These are phyloP conservation scores for Dissophora ornata DNA, from an alignment of 192 early-diverging fungal genomes.

Conservation along the genomic window DNA sequence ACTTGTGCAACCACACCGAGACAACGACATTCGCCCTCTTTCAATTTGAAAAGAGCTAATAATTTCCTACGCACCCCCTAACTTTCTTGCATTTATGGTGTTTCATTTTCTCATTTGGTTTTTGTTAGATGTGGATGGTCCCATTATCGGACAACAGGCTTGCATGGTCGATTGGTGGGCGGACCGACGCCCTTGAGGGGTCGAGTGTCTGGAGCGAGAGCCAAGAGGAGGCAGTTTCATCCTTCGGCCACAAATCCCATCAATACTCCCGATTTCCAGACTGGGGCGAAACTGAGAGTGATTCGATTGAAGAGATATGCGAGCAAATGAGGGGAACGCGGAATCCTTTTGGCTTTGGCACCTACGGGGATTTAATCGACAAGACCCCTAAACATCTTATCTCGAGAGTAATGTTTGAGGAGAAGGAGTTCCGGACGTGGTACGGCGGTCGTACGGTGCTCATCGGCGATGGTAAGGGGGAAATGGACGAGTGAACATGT, in stretches of 20 bases:
- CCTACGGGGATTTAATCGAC: constrained; percentile 46
- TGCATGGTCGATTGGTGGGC: constrained; percentile 43
- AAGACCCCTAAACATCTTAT: constrained; percentile 31
- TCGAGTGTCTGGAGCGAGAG: constrained; percentile 39
- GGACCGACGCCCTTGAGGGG: constrained; percentile 20
- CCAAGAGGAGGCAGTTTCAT: constrained; percentile 33
- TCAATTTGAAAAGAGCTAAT: no score
- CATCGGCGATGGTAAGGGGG: constrained; percentile 42
- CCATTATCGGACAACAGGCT: constrained; percentile 39
- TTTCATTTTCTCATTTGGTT: constrained; percentile 22
- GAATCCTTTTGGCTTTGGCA: constrained; percentile 46
- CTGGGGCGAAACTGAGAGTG: constrained; percentile 37
- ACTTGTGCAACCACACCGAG: not conserved
- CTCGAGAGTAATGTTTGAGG: constrained; percentile 48
- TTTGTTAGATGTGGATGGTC: constrained; percentile 51
- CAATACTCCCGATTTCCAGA: constrained; percentile 28
- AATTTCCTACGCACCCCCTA: constrained; percentile 1
- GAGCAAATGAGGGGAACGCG: constrained; percentile 23
- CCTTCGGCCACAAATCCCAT: constrained; percentile 7
- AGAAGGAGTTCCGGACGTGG: constrained; percentile 44
- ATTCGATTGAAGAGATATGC: constrained; percentile 47
- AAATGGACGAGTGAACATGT: not conserved
- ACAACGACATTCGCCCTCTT: not conserved
- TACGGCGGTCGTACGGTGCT: constrained; percentile 45
- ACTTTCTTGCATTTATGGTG: no score